phyloP scores from a whole-genome alignment of 805 yeast species.

The Yueomyces sinensis region DNA sequence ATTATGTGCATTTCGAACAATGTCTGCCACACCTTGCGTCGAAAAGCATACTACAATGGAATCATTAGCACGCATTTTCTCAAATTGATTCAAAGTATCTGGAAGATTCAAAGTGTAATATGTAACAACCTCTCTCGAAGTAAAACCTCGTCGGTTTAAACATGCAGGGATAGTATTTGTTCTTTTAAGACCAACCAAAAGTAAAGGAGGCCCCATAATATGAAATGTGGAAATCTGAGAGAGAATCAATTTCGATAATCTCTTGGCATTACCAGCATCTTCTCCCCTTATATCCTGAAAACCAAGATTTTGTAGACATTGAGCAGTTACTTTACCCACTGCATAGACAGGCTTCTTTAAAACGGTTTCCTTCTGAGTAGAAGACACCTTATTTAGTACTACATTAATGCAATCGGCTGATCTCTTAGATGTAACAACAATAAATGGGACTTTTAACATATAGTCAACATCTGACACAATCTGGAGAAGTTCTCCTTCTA shows the following conservation, averaged over 20 bases:
- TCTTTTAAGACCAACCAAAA: slow-evolving; percentile 78
- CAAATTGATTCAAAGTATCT: slow-evolving; percentile 32
- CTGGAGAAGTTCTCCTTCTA: slow-evolving; percentile 28
- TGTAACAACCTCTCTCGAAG: slow-evolving; percentile 41
- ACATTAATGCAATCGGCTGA: slow-evolving; percentile 70
- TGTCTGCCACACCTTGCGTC: slow-evolving; percentile 70
- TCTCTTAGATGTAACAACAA: slow-evolving; percentile 80
- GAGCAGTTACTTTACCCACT: slow-evolving; percentile 82
- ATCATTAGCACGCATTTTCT: slow-evolving; percentile 2
- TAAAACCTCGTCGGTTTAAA: slow-evolving; percentile 21
- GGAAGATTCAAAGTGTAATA: slow-evolving; percentile 49
- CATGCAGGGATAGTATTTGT: slow-evolving; percentile 68
- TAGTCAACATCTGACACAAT: slow-evolving; percentile 34
- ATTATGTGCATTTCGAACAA: slow-evolving; percentile 34
- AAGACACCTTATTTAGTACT: slow-evolving; percentile 23
- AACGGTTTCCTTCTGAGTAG: slow-evolving; percentile 3
- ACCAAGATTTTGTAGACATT: slow-evolving; percentile 45
- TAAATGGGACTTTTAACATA: slow-evolving; percentile 29
- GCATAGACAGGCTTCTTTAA: slow-evolving; percentile 56
- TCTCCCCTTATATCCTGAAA: slow-evolving; percentile 60
- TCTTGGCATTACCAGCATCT: slow-evolving; percentile 69
- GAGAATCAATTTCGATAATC: slow-evolving; percentile 51
- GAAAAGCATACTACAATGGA: slow-evolving; percentile 81
- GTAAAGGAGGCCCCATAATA: slow-evolving; percentile 26
- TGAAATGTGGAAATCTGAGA: slow-evolving; percentile 14